Evolutionary conservation across 1,284 basidiomycete genomes (phyloP).

Genomic region (Meripilus lineatus): DNA sequence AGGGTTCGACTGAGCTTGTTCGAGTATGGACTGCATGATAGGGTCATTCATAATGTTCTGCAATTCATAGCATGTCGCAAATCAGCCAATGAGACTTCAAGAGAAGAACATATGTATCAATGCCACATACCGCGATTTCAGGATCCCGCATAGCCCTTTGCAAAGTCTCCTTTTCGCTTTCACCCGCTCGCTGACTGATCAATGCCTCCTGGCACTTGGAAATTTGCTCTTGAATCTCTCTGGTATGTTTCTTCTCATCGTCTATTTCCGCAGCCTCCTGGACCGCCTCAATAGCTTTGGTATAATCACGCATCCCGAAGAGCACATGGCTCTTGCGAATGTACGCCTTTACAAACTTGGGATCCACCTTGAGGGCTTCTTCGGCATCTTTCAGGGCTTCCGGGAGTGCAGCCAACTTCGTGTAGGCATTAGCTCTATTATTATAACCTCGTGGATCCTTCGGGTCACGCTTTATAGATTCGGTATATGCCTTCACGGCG

Average conservation of each 20-base stretch:
- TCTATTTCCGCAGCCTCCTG: constrained; percentile 77
- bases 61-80: constrained; percentile 10
- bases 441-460: constrained; percentile 91
- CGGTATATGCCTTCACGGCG: constrained; percentile 92
- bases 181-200: constrained; percentile 76
- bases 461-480: constrained; percentile 96
- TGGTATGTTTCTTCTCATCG: constrained; percentile 69
- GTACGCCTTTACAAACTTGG: constrained; percentile 91
- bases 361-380: constrained; percentile 90
- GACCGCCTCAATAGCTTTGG: constrained; percentile 78
- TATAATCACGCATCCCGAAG: constrained; percentile 89
- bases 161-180: constrained; percentile 92
- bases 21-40: constrained; percentile 90
- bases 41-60: constrained; percentile 84
- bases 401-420: constrained; percentile 89
- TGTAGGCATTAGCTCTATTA: constrained; percentile 96
- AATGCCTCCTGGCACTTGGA: constrained; percentile 80
- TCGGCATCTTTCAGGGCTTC: constrained; percentile 97
- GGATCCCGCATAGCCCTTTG: constrained; percentile 96
- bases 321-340: constrained; percentile 91
- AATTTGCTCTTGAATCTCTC: constrained; percentile 79
- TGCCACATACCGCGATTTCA: constrained; percentile 75
- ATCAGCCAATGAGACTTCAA: neutral
- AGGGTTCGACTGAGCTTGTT: constrained; percentile 92
- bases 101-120: neutral